phyloP scores from a whole-genome alignment of 2,329 filamentous ascomycete genomes.

The Neofusicoccum umdonicola region DNA sequence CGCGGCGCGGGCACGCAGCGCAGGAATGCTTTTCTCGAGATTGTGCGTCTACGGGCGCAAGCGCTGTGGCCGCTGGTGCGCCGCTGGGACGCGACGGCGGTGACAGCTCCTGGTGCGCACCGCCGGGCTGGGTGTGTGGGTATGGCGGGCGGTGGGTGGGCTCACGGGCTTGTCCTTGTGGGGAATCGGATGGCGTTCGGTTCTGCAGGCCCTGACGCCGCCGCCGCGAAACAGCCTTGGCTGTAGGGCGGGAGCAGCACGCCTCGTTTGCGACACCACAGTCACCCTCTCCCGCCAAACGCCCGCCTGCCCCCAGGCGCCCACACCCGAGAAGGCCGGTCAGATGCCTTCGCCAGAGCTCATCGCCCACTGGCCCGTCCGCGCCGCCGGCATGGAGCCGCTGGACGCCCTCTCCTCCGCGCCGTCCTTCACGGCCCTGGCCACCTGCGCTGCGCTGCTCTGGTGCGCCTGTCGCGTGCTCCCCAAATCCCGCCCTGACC shows the following conservation, averaged over 20 bases:
- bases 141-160: not conserved
- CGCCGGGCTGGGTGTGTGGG: not conserved
- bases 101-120: not conserved
- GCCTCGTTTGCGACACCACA: constrained; percentile 4
- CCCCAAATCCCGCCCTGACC: not conserved
- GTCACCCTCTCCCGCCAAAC: not conserved
- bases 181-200: not conserved
- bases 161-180: not conserved
- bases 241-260: not conserved
- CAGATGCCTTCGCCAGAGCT: constrained; percentile 18
- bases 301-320: not conserved
- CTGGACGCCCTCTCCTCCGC: constrained; percentile 15
- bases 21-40: not conserved
- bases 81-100: not conserved
- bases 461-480: constrained; percentile 11
- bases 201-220: not conserved
- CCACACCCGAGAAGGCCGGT: not conserved
- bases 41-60: not conserved
- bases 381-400: constrained; percentile 18
- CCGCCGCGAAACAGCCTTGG: constrained; percentile 2
- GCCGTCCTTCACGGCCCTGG: constrained; percentile 17
- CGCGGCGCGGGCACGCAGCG: not conserved
- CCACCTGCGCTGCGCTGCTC: constrained; percentile 14
- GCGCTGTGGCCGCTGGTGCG: not conserved
- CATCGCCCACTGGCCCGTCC: constrained; percentile 14